Evolutionary conservation across 108 stramenopile species (phyloP), one percentile per base, ranked within the genome.

Genomic region (Aurantiochytrium sp.): DNA sequence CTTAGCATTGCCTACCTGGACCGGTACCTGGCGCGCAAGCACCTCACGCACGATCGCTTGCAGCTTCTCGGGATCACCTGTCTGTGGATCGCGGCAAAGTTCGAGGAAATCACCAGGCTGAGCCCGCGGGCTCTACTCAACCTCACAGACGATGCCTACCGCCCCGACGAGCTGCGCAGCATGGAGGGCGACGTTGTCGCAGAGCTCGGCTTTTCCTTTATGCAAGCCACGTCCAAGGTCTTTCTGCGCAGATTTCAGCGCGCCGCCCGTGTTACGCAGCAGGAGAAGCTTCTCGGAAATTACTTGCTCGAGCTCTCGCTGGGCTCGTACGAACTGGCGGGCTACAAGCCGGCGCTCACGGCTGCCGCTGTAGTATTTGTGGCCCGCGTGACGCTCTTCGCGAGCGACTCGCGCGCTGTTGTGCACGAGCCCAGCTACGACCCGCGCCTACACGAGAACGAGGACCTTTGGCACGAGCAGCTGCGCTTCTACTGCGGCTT

Each of bases 351-450:
- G 0, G 92, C 94, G 73, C 85, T 94, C 24, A 41, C 96, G 45
- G 93, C 96, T 4, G 94, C 96, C 4, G 89, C 97, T 1, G 95
- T 94, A 0, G 91, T 97, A 4, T 97, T 95, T 90, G 89, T 96
- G 31, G 95, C 95, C 2, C 91, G 96, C 10, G 93, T 24, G 24
- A 65, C 59, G 32, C 34, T 65, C 6, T 65, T 34, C 19, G 59
- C 59, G 32, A 65, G 59, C 34, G 59, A 65, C 34, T 65, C 59
- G 0, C 32, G 24, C 34, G 59, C 59, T 15, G 45, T 81, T 6
- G 42, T 81, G 42, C 8, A 37, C 17, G 59, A 65, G 19, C 32
- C 59, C 10, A 34, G 32, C 24, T 8, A 0, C 15, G 59, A 65
- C 24, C 59, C 59, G 27, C 59, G 59, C 19, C 59, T 65, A 6